Conservation (phyloP, 2,329 filamentous ascomycete genomes). For the Cordyceps cateniannulata region DNA sequence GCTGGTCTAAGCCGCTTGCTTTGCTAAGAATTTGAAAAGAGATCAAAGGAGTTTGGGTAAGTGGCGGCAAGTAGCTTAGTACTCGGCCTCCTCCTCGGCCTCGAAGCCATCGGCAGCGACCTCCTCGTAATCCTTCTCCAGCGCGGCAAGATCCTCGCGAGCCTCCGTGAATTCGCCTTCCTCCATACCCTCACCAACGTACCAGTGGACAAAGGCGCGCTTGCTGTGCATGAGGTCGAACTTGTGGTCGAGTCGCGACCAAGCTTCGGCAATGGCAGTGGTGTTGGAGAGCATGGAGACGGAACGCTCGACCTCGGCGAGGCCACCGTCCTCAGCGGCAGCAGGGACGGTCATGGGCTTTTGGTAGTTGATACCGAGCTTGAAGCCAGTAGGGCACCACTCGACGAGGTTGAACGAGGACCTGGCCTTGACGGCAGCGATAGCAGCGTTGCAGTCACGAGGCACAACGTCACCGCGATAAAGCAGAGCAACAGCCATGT, state of each 20-base stretch:
- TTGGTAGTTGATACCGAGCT: slow-evolving; percentile 71
- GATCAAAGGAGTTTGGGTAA: background rate
- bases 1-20: background rate
- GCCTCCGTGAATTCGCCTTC: slow-evolving; percentile 86
- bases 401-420: slow-evolving; percentile 67
- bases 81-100: slow-evolving; percentile 64
- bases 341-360: slow-evolving; percentile 55
- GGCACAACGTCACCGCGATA: slow-evolving; percentile 68
- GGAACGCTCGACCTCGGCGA: slow-evolving; percentile 55
- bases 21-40: background rate
- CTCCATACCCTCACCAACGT: slow-evolving; percentile 87
- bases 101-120: slow-evolving; percentile 67
- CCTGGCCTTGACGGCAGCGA: slow-evolving; percentile 64
- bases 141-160: slow-evolving; percentile 75
- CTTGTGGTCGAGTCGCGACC: slow-evolving; percentile 67
- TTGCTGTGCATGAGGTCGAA: slow-evolving; percentile 76
- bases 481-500: slow-evolving; percentile 67
- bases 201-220: slow-evolving; percentile 72
- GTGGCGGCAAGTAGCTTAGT: slow-evolving; percentile 47
- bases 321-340: slow-evolving; percentile 48
- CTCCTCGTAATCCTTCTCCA: slow-evolving; percentile 85
- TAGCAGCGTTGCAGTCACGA: slow-evolving; percentile 61
- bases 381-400: slow-evolving; percentile 72
- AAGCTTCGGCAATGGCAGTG: slow-evolving; percentile 66
- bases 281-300: slow-evolving; percentile 71